Percentiles rank a stretch among this genome's conserved stretches.
phyloP scores from a whole-genome alignment of 1,284 basidiomycete genomes.

The Sporisorium sorghi region DNA sequence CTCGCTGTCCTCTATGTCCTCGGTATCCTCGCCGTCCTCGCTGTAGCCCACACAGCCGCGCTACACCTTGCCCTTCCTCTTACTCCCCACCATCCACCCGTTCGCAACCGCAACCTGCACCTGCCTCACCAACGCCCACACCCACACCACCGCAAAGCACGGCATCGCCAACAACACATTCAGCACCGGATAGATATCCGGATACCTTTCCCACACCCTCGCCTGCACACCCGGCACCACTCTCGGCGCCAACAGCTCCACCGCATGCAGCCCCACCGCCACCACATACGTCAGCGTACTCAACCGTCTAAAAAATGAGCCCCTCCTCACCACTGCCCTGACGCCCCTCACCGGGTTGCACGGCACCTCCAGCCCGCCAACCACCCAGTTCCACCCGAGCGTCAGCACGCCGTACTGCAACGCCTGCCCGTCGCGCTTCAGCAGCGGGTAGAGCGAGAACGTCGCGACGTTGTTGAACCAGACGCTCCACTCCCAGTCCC shows the following conservation, averaged over 20 bases:
- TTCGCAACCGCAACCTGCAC: constrained; percentile 64
- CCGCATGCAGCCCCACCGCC: constrained; percentile 75
- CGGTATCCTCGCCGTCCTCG: no score
- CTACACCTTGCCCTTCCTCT: constrained; percentile 2
- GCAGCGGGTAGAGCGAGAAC: constrained; percentile 89
- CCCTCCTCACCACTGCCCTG: constrained; percentile 1
- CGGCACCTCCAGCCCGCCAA: constrained; percentile 72
- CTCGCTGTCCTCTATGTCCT: no score
- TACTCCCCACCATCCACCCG: constrained; percentile 40
- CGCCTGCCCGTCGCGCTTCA: constrained; percentile 82
- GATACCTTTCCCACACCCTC: constrained; percentile 78
- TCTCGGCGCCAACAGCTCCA: constrained; percentile 74
- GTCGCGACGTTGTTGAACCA: constrained; percentile 86
- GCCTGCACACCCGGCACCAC: constrained; percentile 18
- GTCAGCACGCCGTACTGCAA: constrained; percentile 79
- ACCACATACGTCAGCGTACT: constrained; percentile 70
- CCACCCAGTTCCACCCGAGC: constrained; percentile 82
- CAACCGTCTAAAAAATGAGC: constrained; percentile 20
- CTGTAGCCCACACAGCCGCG: no score
- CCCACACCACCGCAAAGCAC: constrained; percentile 76
- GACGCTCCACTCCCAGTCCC: constrained; percentile 80
- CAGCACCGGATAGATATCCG: constrained; percentile 85
- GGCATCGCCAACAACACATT: constrained; percentile 85
- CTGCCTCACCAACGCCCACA: constrained; percentile 69
- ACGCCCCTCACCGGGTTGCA: constrained; percentile 24